Evolutionary conservation across 2,329 filamentous ascomycete species (phyloP).

Genomic region (Xylaria sp.): DNA sequence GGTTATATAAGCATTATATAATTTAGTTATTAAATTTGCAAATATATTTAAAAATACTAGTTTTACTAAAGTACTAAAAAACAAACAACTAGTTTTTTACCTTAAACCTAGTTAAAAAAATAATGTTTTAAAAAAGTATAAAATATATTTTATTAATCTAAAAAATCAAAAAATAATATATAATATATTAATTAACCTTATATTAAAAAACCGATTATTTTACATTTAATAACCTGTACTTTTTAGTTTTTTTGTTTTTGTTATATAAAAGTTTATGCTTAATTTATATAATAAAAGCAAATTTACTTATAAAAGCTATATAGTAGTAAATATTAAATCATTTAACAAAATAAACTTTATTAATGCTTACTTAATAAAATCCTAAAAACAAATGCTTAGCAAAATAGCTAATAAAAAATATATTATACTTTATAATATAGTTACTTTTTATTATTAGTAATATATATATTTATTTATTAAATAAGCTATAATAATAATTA

Average conservation of each 20-base stretch:
- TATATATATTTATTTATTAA: background rate
- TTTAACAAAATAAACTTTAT: background rate
- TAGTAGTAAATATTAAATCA: background rate
- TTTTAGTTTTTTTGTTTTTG: conserved; percentile 9
- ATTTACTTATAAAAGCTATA: no score
- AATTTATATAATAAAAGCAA: no score
- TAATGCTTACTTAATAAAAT: background rate
- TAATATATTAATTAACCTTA: conserved; percentile 1
- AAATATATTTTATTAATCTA: conserved; percentile 8
- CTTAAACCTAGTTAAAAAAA: conserved; percentile 12
- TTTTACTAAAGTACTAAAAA: background rate
- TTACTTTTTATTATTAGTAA: background rate
- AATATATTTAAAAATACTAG: conserved; percentile 19
- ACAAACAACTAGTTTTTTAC: conserved; percentile 8
- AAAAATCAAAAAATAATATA: conserved; percentile 10
- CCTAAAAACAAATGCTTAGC: background rate
- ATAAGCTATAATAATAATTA: conserved; percentile 24
- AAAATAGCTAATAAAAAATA: background rate
- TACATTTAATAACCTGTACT: no score
- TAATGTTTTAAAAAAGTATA: conserved; percentile 6
- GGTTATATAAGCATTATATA: conserved; percentile 12
- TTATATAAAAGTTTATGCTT: conserved; percentile 2
- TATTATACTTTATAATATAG: background rate
- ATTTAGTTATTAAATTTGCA: conserved; percentile 10
- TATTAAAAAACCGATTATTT: background rate